A percentile compares a stretch with the other conserved stretches of the same genome.
Evolutionary conservation across 805 yeast genomes (phyloP).

Genomic region (Suhomyces emberorum): DNA sequence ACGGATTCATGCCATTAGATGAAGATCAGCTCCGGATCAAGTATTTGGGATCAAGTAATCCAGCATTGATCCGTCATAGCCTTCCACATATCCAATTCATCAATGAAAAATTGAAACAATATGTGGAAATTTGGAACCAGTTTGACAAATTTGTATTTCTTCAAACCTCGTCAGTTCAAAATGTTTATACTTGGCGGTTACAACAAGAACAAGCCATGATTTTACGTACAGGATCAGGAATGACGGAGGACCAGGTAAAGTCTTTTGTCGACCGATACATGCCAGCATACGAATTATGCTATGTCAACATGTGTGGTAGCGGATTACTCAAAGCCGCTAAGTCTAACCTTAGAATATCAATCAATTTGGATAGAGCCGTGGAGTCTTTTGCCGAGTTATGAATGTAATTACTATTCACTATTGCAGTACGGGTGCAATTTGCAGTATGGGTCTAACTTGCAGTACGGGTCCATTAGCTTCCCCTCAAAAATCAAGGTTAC

Average conservation of each 20-base stretch:
- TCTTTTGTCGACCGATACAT: constrained; percentile 77
- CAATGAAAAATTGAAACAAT: constrained; percentile 50
- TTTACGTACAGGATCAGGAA: constrained; percentile 56
- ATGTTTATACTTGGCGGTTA: constrained; percentile 75
- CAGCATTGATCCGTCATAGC: constrained; percentile 19
- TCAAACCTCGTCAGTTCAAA: constrained; percentile 54
- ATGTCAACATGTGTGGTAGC: constrained; percentile 36
- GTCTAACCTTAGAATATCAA: constrained; percentile 13
- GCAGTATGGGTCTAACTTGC: neutral
- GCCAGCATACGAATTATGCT: constrained; percentile 80
- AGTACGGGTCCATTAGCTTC: neutral
- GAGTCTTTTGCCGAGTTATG: neutral
- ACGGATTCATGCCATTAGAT: constrained; percentile 55
- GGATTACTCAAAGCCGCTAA: constrained; percentile 10
- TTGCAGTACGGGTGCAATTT: neutral
- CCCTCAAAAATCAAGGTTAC: neutral
- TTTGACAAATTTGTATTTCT: constrained; percentile 62
- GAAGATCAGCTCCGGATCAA: constrained; percentile 16
- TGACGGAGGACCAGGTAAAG: constrained; percentile 70
- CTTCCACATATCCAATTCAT: constrained; percentile 36
- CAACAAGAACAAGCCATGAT: constrained; percentile 71
- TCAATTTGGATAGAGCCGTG: constrained; percentile 12
- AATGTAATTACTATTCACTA: too few species aligned
- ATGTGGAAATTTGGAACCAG: constrained; percentile 52
- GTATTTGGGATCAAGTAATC: constrained; percentile 17